A percentile compares a stretch with the other conserved stretches of the same genome.
phyloP scores from a whole-genome alignment of 768 basidiomycete species.

The Macrolepiota fuliginosa region DNA sequence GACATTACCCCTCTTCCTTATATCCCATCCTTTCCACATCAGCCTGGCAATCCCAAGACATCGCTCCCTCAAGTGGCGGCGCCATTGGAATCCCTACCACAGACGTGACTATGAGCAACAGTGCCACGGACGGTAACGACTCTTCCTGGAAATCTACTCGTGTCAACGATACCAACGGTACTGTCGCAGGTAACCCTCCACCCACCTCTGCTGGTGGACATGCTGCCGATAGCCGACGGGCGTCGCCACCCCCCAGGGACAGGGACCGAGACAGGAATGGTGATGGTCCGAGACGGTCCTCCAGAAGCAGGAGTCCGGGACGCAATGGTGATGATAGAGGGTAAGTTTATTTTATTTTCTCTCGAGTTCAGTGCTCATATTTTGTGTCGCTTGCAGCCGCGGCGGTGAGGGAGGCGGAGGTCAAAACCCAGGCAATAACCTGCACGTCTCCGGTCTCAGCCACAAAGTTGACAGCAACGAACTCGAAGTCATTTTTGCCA shows the following conservation, averaged over 20 bases:
- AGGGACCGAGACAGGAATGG: conserved; percentile 34
- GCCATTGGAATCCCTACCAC: conserved; percentile 73
- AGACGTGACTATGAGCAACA: conserved; percentile 39
- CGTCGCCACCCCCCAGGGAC: conserved; percentile 35
- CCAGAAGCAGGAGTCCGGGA: conserved; percentile 78
- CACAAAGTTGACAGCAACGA: conserved; percentile 73
- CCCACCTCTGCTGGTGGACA: conserved; percentile 28
- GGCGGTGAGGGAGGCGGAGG: conserved; percentile 49
- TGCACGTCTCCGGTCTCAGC: conserved; percentile 58
- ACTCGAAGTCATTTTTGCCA: conserved; percentile 85
- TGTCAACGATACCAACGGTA: not conserved
- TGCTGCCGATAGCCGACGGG: conserved; percentile 47
- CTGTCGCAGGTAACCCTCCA: conserved; percentile 4
- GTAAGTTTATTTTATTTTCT: conserved; percentile 36
- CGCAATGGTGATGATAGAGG: conserved; percentile 49
- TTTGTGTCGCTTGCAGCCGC: conserved; percentile 24
- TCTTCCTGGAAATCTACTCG: not conserved
- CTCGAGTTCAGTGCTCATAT: conserved; percentile 17
- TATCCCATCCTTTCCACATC: conserved; percentile 27
- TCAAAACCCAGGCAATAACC: conserved; percentile 67
- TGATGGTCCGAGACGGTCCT: conserved; percentile 61
- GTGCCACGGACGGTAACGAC: conserved; percentile 40
- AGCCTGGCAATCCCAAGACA: conserved; percentile 87
- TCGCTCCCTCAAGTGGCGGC: conserved; percentile 54
- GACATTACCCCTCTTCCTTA: conserved; percentile 14